Evolutionary conservation across 2,329 filamentous ascomycete genomes (phyloP), one percentile per base, ranked within the genome.

Genomic region (Ophiostoma triangulosporum): DNA sequence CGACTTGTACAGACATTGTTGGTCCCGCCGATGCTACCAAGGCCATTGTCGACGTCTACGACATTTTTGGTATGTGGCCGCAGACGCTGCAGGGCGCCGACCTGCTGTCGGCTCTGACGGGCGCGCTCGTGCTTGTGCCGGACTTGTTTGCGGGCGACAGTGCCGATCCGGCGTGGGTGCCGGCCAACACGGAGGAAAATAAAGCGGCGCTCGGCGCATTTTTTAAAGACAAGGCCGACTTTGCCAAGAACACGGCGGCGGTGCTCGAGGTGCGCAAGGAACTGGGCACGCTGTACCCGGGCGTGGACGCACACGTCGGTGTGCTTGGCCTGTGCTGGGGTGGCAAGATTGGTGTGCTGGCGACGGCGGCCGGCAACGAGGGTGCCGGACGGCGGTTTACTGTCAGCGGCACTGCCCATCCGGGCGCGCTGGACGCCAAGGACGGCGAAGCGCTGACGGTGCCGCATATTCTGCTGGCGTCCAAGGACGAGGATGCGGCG

Each of bases 271-370:
- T 69, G 1, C 60, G 69, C 2, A 57, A 59, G 40, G 66, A 62
- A 17, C 62, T 66, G 6, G 64, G 62, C 24, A 55, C 56, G 17
- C 61, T 54, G 35, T 74, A 65, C 57, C 65, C 66, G 0, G 59
- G 52, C 3, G 66, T 71, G 1, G 63, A 68, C 50, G 69, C 62
- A 22, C 73, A 71, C 29, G 60, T 66, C 65, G 73, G 65, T 0
- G 61, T 68, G 4, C 68, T 74, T 52, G 74, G 74, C 2, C 62
- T 75, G 6, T 77, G 74, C 60, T 77, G 73, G 71, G 73, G 74
- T 31, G 72, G 72, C 14, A 75, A 59, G 71, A 57, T 73, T 4
- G 65, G 65, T 3, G 66, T 69, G 14, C 56, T 72, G 32, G 64
- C 63, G 0, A 68, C 67, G 2, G 68, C 66, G 0, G 57, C 62